These are phyloP conservation scores for thale cress (Arabidopsis thaliana) DNA, from an alignment of 345 rosid species.

Conservation along the genomic window DNA sequence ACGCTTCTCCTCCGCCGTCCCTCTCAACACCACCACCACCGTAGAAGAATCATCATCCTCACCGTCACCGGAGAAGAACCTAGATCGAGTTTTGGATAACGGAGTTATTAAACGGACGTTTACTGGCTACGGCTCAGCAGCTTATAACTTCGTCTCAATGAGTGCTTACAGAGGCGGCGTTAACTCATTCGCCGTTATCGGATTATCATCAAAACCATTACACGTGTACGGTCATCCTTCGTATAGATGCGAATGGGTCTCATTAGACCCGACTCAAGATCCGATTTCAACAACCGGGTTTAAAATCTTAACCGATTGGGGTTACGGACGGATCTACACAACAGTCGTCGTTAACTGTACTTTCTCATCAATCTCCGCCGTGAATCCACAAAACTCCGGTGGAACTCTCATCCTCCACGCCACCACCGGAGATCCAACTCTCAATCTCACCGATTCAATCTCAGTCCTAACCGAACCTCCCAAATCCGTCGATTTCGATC, in stretches of 20 bases:
- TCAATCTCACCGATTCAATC: conserved; percentile 65
- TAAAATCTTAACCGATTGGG: conserved; percentile 93
- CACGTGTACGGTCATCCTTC: conserved; percentile 71
- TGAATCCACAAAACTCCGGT: conserved; percentile 68
- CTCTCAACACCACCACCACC: conserved; percentile 36
- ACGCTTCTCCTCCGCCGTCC: conserved; percentile 38
- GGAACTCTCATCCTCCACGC: conserved; percentile 74
- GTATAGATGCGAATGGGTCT: conserved; percentile 79
- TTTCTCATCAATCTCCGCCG: conserved; percentile 49
- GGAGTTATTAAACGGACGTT: conserved; percentile 66
- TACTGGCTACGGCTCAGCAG: conserved; percentile 70
- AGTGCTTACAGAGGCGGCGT: conserved; percentile 83
- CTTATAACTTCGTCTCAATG: conserved; percentile 83
- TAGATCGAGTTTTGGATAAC: conserved; percentile 56
- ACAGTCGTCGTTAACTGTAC: conserved; percentile 85
- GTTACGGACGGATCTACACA: conserved; percentile 89
- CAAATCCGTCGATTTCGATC: conserved; percentile 48
- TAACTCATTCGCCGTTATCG: conserved; percentile 69
- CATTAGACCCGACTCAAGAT: conserved; percentile 33
- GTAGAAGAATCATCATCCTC: neutral
- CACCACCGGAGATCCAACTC: conserved; percentile 62
- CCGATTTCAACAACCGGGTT: conserved; percentile 44
- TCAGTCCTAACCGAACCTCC: conserved; percentile 58
- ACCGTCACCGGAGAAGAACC: neutral
- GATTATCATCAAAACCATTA: conserved; percentile 83